phyloP scores from a whole-genome alignment of 2,329 filamentous ascomycete genomes.

The Trichophyton verrucosum region DNA sequence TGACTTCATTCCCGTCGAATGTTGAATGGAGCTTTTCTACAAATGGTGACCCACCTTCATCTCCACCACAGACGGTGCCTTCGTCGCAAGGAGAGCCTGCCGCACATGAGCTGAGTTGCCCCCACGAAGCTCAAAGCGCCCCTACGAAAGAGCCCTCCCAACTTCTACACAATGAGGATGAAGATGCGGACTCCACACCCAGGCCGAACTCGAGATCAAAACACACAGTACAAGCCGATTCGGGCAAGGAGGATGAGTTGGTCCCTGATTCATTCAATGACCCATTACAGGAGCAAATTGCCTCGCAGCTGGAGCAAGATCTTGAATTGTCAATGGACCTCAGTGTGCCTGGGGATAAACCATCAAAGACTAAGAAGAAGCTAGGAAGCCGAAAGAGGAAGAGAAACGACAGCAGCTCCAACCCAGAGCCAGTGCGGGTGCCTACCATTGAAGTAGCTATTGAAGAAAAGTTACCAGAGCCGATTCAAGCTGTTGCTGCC shows the following conservation, averaged over 20 bases:
- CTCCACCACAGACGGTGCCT: constrained; percentile 15
- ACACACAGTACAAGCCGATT: background rate
- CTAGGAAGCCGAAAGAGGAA: constrained; percentile 22
- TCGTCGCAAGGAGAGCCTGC: background rate
- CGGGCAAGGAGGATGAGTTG: background rate
- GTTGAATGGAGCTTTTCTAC: constrained; percentile 10
- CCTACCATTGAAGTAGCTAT: background rate
- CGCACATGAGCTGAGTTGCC: background rate
- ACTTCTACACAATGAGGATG: background rate
- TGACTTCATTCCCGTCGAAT: constrained; percentile 8
- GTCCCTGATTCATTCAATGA: constrained; percentile 27
- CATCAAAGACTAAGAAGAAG: constrained; percentile 4
- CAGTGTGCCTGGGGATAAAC: constrained; percentile 7
- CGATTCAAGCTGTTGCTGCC: background rate
- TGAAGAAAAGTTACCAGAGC: background rate
- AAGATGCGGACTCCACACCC: background rate
- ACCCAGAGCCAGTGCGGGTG: background rate
- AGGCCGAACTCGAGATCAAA: background rate
- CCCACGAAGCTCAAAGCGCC: background rate
- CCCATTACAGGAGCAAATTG: constrained; percentile 33
- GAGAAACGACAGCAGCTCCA: background rate
- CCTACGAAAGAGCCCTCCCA: background rate
- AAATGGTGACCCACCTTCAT: constrained; percentile 26
- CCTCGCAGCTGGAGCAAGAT: constrained; percentile 35
- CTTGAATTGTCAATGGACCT: constrained; percentile 28